Evolutionary conservation across 345 rosid species (phyloP), one percentile per base, ranked within the genome.

Genomic region (Citropsis articulata): DNA sequence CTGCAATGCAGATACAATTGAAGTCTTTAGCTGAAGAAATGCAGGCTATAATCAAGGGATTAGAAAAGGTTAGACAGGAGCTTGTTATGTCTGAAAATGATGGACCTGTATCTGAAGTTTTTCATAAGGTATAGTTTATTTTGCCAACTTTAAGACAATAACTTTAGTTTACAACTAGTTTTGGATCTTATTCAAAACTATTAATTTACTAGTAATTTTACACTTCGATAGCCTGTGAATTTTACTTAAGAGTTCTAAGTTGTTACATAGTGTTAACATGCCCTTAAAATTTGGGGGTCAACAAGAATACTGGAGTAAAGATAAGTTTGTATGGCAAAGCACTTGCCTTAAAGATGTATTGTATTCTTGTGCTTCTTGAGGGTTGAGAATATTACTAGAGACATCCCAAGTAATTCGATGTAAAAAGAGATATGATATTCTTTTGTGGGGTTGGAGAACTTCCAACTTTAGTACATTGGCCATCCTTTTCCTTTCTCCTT

Each of bases 1-100:
- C 36, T 77, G 74, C 25, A 53, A 77, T 83, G 87, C 89, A 97
- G 98, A 92, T 93, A 90, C 99, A 94, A 91, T 75, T 97, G 89
- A 97, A 94, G 84, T 90, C 92, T 38, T 84, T 97, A 82, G 98
- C 98, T 13, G 99, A 94, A 80, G 99, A 97, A 91, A 97, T 97
- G 99, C 98, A 94, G 86, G 98, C 98, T 73, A 90, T 97, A 76
- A 91, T 86, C 82, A 97, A 93, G 89, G 99, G 98, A 72, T 83
- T 97, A 81, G 98, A 94, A 80, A 97, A 94, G 87, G 86, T 97
- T 66, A 90, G 90, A 77, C 98, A 93, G 87, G 99, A 97, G 86
- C 87, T 94, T 62, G 78, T 42, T 64, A 95, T 95, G 70, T 97
- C 98, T 28, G 98, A 91, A 84, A 89, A 86, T 83, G 99, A 97